A percentile compares a stretch with the other conserved stretches of the same genome.
phyloP scores from a whole-genome alignment of 495 filamentous ascomycete genomes.

The Aspergillus sclerotiicarbonarius region DNA sequence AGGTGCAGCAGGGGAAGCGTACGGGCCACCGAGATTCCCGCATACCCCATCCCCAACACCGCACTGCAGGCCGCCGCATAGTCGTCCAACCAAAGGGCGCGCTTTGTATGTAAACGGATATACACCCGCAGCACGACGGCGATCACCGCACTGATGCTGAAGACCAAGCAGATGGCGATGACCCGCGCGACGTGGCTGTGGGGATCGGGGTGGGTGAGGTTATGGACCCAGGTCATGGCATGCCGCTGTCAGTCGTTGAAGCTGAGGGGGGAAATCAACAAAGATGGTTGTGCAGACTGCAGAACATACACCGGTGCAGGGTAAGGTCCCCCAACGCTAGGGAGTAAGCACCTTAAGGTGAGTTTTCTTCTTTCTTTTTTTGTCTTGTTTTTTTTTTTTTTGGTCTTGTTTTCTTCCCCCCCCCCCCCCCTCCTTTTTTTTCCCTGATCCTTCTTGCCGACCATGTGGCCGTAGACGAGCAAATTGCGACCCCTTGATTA shows the following conservation, averaged over 20 bases:
- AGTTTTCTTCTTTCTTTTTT: background rate
- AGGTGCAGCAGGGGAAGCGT: conserved; percentile 10
- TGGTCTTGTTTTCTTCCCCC: background rate
- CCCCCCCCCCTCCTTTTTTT: background rate
- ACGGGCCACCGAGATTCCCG: conserved; percentile 25
- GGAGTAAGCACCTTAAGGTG: too few species aligned
- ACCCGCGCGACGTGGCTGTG: conserved; percentile 19
- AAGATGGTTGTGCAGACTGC: background rate
- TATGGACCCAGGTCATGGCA: conserved; percentile 34
- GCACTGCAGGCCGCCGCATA: conserved; percentile 26
- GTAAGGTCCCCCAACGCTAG: background rate
- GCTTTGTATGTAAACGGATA: conserved; percentile 20
- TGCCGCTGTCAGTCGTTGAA: background rate
- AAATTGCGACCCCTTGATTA: background rate
- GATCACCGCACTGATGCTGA: conserved; percentile 20
- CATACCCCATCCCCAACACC: conserved; percentile 21
- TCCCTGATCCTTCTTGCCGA: background rate
- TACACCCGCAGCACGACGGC: conserved; percentile 27
- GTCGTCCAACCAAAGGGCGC: conserved; percentile 27
- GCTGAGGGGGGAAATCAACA: background rate
- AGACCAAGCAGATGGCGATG: conserved; percentile 21
- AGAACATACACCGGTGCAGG: background rate
- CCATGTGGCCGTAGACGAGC: background rate
- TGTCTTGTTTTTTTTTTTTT: background rate
- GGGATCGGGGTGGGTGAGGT: conserved; percentile 24